Evolutionary conservation across 805 yeast genomes (phyloP).

Genomic region (Candida takata): DNA sequence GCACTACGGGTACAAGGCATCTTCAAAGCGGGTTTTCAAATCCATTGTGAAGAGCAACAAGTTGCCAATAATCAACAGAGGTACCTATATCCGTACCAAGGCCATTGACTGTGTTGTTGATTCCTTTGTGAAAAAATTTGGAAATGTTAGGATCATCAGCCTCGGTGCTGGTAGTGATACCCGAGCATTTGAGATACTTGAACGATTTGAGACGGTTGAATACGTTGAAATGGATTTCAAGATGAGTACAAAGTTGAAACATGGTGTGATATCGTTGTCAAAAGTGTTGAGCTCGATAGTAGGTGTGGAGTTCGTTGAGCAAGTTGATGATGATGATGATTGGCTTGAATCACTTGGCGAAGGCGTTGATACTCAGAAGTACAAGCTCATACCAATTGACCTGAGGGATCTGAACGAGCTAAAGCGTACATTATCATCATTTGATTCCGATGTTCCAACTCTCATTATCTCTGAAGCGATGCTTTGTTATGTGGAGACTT

Average conservation of each 20-base stretch:
- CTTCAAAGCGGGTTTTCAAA: slow-evolving; percentile 15
- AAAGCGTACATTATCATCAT: slow-evolving; percentile 16
- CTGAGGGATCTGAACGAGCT: slow-evolving; percentile 25
- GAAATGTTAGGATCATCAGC: slow-evolving; percentile 46
- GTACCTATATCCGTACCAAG: slow-evolving; percentile 56
- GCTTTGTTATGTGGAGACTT: slow-evolving; percentile 43
- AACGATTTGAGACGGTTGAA: slow-evolving; percentile 1
- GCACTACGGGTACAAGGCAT: slow-evolving; percentile 17
- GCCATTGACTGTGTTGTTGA: slow-evolving; percentile 43
- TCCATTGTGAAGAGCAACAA: slow-evolving; percentile 14
- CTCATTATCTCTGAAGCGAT: slow-evolving; percentile 52
- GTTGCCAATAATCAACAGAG: slow-evolving; percentile 62
- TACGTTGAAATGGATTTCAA: slow-evolving; percentile 48
- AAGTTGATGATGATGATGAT: too few relatives aligned
- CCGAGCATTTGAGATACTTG: background rate
- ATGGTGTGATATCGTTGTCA: slow-evolving; percentile 15
- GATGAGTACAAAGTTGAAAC: slow-evolving; percentile 40
- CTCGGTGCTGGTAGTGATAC: slow-evolving; percentile 69
- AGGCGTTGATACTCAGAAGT: slow-evolving; percentile 11
- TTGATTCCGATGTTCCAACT: slow-evolving; percentile 33
- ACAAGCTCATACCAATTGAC: slow-evolving; percentile 29
- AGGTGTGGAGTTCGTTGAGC: slow-evolving; percentile 5
- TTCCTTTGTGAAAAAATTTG: slow-evolving; percentile 30
- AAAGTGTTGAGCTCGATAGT: slow-evolving; percentile 5
- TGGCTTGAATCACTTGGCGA: slow-evolving; percentile 23